Conservation (phyloP, 768 basidiomycete species). For the Podaxis sp. region DNA sequence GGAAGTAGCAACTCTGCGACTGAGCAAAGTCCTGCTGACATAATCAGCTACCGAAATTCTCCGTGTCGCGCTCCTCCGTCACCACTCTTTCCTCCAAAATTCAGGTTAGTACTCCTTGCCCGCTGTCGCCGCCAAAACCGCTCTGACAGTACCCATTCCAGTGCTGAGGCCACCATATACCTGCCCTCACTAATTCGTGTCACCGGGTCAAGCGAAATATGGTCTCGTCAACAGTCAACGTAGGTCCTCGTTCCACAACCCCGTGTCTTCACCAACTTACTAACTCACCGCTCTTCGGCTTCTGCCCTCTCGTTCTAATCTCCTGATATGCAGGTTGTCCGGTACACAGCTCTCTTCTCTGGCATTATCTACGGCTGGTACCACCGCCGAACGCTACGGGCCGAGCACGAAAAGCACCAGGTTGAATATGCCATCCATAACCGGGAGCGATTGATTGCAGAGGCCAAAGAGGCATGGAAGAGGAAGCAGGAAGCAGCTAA, state of each 20-base stretch:
- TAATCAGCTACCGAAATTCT: conserved; percentile 47
- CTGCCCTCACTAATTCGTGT: conserved; percentile 28
- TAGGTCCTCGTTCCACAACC: conserved; percentile 35
- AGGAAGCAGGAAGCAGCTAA: conserved; percentile 64
- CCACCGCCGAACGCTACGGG: conserved; percentile 89
- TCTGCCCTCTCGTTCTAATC: neutral
- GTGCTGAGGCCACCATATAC: conserved; percentile 25
- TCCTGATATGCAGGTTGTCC: conserved; percentile 67
- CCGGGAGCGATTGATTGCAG: conserved; percentile 72
- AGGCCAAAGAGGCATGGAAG: conserved; percentile 91
- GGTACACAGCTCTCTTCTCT: conserved; percentile 86
- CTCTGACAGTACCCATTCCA: neutral
- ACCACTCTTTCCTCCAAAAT: conserved; percentile 30
- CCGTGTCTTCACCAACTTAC: conserved; percentile 13
- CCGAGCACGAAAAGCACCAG: conserved; percentile 74
- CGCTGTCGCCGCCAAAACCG: conserved; percentile 1
- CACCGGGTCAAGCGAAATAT: conserved; percentile 41
- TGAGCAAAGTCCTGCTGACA: conserved; percentile 26
- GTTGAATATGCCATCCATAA: conserved; percentile 71
- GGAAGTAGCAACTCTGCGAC: neutral
- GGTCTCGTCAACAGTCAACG: conserved; percentile 77
- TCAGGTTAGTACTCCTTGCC: conserved; percentile 27
- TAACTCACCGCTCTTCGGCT: neutral
- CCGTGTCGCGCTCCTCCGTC: conserved; percentile 30
- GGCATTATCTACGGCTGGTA: conserved; percentile 91